Evolutionary conservation across 1,284 basidiomycete genomes (phyloP).

Genomic region (Leccinum subrobustum): DNA sequence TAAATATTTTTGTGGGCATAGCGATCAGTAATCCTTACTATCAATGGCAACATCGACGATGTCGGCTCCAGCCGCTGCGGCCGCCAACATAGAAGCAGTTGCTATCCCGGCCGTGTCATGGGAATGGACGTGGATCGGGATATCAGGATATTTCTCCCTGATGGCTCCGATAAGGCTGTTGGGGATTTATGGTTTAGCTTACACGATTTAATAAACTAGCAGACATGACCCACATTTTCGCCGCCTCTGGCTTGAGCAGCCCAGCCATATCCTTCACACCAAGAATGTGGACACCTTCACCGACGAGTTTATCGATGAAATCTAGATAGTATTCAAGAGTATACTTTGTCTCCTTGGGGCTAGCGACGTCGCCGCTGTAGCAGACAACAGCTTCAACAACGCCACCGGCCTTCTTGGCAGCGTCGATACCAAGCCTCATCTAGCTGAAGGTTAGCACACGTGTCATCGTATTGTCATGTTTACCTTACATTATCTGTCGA

Average conservation of each 20-base stretch:
- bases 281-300: slow-evolving; percentile 95
- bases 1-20: background rate
- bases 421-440: slow-evolving; percentile 97
- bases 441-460: slow-evolving; percentile 35
- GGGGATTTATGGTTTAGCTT: slow-evolving; percentile 13
- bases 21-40: slow-evolving; percentile 51
- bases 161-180: slow-evolving; percentile 87
- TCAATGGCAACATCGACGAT: slow-evolving; percentile 99
- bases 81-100: slow-evolving; percentile 93
- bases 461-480: background rate
- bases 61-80: slow-evolving; percentile 94
- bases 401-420: slow-evolving; percentile 99
- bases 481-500: slow-evolving; percentile 58
- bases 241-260: slow-evolving; percentile 92
- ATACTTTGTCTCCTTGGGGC: slow-evolving; percentile 96
- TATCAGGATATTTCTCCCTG: slow-evolving; percentile 93
- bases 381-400: slow-evolving; percentile 98
- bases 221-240: slow-evolving; percentile 64
- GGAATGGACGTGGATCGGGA: slow-evolving; percentile 99
- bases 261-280: slow-evolving; percentile 99
- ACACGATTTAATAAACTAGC: background rate
- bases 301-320: slow-evolving; percentile 92
- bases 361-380: slow-evolving; percentile 98
- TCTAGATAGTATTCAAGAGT: slow-evolving; percentile 97
- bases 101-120: slow-evolving; percentile 99